phyloP scores from a whole-genome alignment of 176 grass and related monocot species.

The Musa troglodytarum region DNA sequence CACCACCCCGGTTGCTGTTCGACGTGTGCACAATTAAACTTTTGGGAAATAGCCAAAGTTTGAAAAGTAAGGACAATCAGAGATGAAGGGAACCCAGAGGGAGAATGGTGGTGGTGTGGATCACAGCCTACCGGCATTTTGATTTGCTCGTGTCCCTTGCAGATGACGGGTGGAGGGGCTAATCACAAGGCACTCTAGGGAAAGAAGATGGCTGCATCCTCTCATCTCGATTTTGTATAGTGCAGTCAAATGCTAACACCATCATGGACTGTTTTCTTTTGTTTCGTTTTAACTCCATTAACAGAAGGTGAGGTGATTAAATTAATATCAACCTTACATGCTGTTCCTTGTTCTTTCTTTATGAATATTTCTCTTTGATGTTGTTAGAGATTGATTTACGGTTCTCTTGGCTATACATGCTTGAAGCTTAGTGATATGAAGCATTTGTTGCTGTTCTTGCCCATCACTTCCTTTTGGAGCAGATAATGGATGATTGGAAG shows the following conservation, averaged over 20 bases:
- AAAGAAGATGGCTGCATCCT: slow-evolving; percentile 8
- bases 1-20: background rate
- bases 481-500: too few species aligned
- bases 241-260: slow-evolving; percentile 17
- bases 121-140: slow-evolving; percentile 3
- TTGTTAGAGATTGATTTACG: background rate
- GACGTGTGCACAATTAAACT: background rate
- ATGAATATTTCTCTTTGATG: background rate
- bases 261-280: slow-evolving; percentile 5
- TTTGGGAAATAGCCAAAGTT: too few species aligned
- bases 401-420: background rate
- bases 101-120: background rate
- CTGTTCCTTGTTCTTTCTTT: background rate
- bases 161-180: background rate
- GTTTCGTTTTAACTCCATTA: slow-evolving; percentile 1
- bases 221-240: slow-evolving; percentile 14
- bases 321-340: slow-evolving; percentile 10
- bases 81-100: background rate
- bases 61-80: background rate
- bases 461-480: too few species aligned
- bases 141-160: background rate
- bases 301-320: slow-evolving; percentile 6
- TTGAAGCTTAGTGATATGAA: background rate
- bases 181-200: background rate
- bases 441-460: too few species aligned